Base-by-base conservation (phyloP, 306 rosid genomes). In the Gillenia trifoliata region DNA sequence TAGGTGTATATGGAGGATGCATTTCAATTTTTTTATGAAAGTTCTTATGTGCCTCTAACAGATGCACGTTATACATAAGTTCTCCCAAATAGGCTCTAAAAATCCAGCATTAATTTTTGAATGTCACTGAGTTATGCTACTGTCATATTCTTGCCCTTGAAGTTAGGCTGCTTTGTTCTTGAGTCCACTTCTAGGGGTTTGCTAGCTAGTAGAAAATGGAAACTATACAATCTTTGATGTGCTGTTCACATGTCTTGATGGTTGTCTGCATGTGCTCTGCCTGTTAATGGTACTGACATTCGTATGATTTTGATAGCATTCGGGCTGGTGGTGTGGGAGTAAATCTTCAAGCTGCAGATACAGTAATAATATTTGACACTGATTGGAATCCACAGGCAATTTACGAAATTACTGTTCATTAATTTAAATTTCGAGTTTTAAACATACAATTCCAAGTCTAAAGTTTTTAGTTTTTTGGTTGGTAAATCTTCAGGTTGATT, bases 271-370 rank as follows among this genome's bases (percentile, higher is more conserved):
- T 31, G 26, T 23, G 56, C 47, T 12, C 17, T 12, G 0, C 36
- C 41, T 23, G 20, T 59, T n/a, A 31, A 61, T 67, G 49, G 68
- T 66, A 40, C 77, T 83, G 75, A 86, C 85, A 31, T 74, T 13
- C 70, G 50, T 69, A 72, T 47, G 68, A 70, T 72, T 22, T 38
- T 64, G 47, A 45, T 73, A 95, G 98, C 81, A 95, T 95, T 76
- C 99, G 99, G 54, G 99, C 99, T 76, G 99, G 99, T 85, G 99
- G 98, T 61, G 99, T 95, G 81, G 99, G 99, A 77, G 99, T 95
- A 80, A 95, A 95, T 89, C 99, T 95, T 86, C 99, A 95, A 86
- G 99, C 99, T 77, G 99, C 99, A 54, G 99, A 95, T 78, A 95
- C 99, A 1, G 99, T 95, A 65, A 95, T 95, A 77, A 87, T 95